A percentile compares a stretch with the other conserved stretches of the same genome.
Evolutionary conservation across 306 rosid genomes (phyloP).

Genomic region (Lablab purpureus): DNA sequence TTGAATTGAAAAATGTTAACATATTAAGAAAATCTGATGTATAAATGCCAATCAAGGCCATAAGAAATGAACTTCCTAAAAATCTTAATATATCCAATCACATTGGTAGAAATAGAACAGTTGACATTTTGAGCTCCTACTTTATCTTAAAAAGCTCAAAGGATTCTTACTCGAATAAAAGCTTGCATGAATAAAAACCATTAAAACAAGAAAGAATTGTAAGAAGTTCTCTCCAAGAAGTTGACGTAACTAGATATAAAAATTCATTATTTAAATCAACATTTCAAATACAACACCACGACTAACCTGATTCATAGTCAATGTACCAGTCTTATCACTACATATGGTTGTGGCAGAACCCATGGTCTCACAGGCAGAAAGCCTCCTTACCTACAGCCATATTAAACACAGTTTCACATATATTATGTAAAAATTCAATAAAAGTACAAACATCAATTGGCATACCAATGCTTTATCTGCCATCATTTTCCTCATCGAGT

Average conservation of each 20-base stretch:
- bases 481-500: constrained; percentile 99
- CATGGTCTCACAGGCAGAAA: constrained; percentile 99
- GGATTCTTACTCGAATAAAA: not conserved
- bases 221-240: constrained; percentile 21
- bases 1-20: constrained; percentile 20
- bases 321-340: constrained; percentile 98
- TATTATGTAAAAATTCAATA: constrained; percentile 27
- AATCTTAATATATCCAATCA: constrained; percentile 18
- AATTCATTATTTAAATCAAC: constrained; percentile 4
- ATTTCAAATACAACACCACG: constrained; percentile 36
- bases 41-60: constrained; percentile 23
- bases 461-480: constrained; percentile 99
- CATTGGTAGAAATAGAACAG: constrained; percentile 19
- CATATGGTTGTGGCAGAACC: constrained; percentile 99
- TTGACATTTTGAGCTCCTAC: constrained; percentile 22
- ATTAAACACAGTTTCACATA: constrained; percentile 3
- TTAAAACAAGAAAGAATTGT: constrained; percentile 3
- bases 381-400: constrained; percentile 86
- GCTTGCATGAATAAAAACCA: constrained; percentile 14
- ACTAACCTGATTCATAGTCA: constrained; percentile 83
- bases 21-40: not conserved
- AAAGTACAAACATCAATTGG: constrained; percentile 34
- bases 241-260: constrained; percentile 19
- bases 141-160: constrained; percentile 16
- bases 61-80: constrained; percentile 18